Base-by-base conservation (phyloP, 2,329 filamentous ascomycete genomes). In the Clonostachys solani region DNA sequence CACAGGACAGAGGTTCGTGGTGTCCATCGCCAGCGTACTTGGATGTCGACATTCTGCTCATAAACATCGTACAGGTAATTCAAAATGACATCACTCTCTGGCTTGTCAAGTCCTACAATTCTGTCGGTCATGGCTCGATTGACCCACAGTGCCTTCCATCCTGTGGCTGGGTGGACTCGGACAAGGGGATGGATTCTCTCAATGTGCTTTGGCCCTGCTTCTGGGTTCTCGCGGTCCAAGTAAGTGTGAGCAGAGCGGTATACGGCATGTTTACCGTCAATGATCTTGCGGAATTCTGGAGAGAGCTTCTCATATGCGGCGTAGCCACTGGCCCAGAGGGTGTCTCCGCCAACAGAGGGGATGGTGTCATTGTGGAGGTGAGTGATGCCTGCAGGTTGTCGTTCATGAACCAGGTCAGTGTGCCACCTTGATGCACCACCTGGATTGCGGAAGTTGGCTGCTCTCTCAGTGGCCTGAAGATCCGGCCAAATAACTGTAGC, bases 291-390 rank as follows among this genome's bases (percentile, higher is more conserved):
- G 72, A 94, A 91, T 44, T 80, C 80, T 1, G 86, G 86, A 50
- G 83, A 88, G 4, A 95, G 75, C 9, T 89, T 77, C 52, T 81
- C 78, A 62, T 95, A 95, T 2, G 89, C 89, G 62, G 85, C 84
- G 1, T 74, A 87, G 59, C 84, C 80, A 60, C 91, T 84, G 35
- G 75, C 80, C 58, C 92, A 94, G 4, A 92, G 68, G 0, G 89
- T 94, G 61, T 94, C 88, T 38, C 89, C 89, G 34, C 89, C 76
- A 0, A 81, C 59, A 0, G 71, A 72, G 0, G 84, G 83, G 0
- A 89, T 71, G 0, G 82, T 83, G 59, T 87, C 84, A 47, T 86
- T 86, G 65, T 87, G 83, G 6, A 87, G 68, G 59, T 87, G 83
- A 0, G 84, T 87, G 46, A 87, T 79, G 6, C 84, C 85, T 0